Conservation (phyloP, 768 basidiomycete genomes). For the Cubamyces sp. region DNA sequence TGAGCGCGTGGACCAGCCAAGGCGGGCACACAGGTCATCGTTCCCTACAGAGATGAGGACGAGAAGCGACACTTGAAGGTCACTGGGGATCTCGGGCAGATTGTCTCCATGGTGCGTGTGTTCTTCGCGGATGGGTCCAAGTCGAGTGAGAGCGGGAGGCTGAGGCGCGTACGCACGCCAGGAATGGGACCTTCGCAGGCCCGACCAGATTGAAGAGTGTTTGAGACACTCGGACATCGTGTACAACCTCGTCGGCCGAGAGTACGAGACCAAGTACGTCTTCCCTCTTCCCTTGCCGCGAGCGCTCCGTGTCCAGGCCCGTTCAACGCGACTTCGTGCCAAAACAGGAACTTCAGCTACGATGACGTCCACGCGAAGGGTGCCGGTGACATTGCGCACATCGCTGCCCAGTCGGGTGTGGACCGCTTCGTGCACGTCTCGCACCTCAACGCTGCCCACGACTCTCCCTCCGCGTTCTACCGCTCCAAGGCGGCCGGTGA, state of each 20-base stretch:
- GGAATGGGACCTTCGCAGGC: conserved; percentile 96
- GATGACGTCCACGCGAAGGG: conserved; percentile 80
- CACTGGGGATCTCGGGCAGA: conserved; percentile 96
- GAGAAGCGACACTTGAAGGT: conserved; percentile 88
- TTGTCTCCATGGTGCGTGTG: conserved; percentile 83
- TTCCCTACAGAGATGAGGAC: conserved; percentile 95
- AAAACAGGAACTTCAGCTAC: conserved; percentile 82
- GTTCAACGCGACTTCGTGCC: neutral
- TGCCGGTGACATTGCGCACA: conserved; percentile 82
- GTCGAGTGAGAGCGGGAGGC: conserved; percentile 25
- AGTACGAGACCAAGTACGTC: conserved; percentile 92
- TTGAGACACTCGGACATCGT: conserved; percentile 94
- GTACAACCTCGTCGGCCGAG: conserved; percentile 92
- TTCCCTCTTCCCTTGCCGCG: neutral
- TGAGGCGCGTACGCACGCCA: conserved; percentile 36
- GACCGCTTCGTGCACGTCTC: conserved; percentile 91
- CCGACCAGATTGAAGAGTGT: conserved; percentile 91
- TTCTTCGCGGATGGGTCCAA: conserved; percentile 1
- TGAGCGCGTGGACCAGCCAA: conserved; percentile 57
- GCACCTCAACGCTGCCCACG: conserved; percentile 85
- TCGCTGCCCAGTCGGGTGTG: conserved; percentile 78
- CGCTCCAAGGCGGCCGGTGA: conserved; percentile 91
- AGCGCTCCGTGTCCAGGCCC: conserved; percentile 13
- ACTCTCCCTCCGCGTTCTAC: conserved; percentile 84
- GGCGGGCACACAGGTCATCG: conserved; percentile 89